Evolutionary conservation across 176 grass and related monocot genomes (phyloP).

Genomic region (Poa annua): DNA sequence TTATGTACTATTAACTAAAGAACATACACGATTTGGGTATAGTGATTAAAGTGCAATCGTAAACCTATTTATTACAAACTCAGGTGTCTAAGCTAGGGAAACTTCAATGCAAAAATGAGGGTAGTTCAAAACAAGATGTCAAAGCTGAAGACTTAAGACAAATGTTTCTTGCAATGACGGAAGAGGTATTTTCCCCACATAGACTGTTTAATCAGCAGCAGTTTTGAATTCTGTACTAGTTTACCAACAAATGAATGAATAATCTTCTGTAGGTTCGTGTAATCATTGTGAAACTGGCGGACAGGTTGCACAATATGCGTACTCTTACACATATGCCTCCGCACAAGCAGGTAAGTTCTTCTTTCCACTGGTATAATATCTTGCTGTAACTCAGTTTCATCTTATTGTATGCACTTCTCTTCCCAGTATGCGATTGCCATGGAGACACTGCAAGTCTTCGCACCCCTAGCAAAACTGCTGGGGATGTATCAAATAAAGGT

Average conservation of each 20-base stretch:
- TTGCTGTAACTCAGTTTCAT: not conserved
- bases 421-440: slow-evolving; percentile 78
- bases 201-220: slow-evolving; percentile 22
- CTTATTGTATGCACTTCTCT: slow-evolving; percentile 31
- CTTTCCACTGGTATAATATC: slow-evolving; percentile 35
- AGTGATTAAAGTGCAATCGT: not conserved
- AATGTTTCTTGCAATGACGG: slow-evolving; percentile 99
- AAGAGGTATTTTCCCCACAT: slow-evolving; percentile 64
- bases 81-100: slow-evolving; percentile 99
- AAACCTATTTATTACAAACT: slow-evolving; percentile 31
- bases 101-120: slow-evolving; percentile 76
- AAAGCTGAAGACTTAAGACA: slow-evolving; percentile 98
- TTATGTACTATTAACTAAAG: slow-evolving; percentile 26
- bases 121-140: slow-evolving; percentile 88
- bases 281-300: slow-evolving; percentile 97
- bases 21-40: not conserved
- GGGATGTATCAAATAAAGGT: slow-evolving; percentile 99
- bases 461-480: slow-evolving; percentile 95
- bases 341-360: slow-evolving; percentile 82
- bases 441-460: slow-evolving; percentile 95
- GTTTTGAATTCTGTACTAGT: slow-evolving; percentile 25
- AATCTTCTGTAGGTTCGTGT: slow-evolving; percentile 80
- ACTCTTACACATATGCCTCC: slow-evolving; percentile 96
- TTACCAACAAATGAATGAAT: slow-evolving; percentile 9
- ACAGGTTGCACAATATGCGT: slow-evolving; percentile 98